These are phyloP conservation scores for Tricholoma saponaceum DNA, from an alignment of 768 basidiomycete species.

Conservation along the genomic window DNA sequence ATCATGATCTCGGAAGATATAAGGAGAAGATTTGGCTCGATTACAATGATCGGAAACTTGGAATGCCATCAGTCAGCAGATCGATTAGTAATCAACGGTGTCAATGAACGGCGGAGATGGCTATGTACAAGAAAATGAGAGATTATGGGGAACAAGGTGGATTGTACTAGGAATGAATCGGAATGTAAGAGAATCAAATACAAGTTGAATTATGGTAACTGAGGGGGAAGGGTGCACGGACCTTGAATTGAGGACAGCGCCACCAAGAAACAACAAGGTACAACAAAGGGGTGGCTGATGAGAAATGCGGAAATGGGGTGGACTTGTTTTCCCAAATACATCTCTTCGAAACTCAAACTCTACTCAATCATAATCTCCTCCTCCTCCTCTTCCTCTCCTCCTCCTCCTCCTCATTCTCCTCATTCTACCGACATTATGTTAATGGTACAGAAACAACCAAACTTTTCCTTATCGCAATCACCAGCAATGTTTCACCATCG, in stretches of 20 bases:
- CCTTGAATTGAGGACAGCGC: conserved; percentile 7
- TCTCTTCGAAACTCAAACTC: too few species aligned
- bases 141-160: too few species aligned
- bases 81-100: too few species aligned
- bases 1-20: not conserved
- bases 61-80: too few species aligned
- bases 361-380: not conserved
- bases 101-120: too few species aligned
- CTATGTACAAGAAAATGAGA: too few species aligned
- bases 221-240: not conserved
- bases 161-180: too few species aligned
- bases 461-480: conserved; percentile 21
- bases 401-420: conserved; percentile 15
- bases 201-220: too few species aligned
- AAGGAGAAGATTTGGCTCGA: not conserved
- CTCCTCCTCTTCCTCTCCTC: not conserved
- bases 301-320: conserved; percentile 9
- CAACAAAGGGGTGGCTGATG: conserved; percentile 18
- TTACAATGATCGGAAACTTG: too few species aligned
- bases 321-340: conserved; percentile 1
- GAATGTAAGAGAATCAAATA: not conserved
- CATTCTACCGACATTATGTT: conserved; percentile 33
- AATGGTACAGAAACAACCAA: conserved; percentile 43
- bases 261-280: conserved; percentile 18
- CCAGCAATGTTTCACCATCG: conserved; percentile 39